Percentiles rank a stretch among this genome's conserved stretches.
phyloP scores from a whole-genome alignment of 352 stramenopile genomes.

The Hyaloperonospora arabidopsidis region DNA sequence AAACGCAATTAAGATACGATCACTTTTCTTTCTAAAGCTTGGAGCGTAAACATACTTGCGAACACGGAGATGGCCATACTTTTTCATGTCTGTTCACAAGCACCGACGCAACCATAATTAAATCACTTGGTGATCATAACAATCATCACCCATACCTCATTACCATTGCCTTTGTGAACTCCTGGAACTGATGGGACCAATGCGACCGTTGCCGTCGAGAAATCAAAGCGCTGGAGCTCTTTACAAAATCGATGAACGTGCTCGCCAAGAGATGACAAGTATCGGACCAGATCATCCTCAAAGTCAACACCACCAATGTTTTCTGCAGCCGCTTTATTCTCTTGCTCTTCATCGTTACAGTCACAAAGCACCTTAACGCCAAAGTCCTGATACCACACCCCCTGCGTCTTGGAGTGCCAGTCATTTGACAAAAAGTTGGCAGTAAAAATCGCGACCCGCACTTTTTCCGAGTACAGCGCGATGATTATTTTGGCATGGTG shows the following conservation, averaged over 20 bases:
- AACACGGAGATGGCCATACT: constrained; percentile 72
- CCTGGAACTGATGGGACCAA: constrained; percentile 66
- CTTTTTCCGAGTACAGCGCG: constrained; percentile 48
- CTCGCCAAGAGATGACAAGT: constrained; percentile 45
- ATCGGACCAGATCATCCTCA: constrained; percentile 52
- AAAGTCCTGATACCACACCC: constrained; percentile 81
- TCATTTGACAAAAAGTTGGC: constrained; percentile 78
- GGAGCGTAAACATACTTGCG: constrained; percentile 33
- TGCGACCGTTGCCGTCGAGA: constrained; percentile 43
- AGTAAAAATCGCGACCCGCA: constrained; percentile 79
- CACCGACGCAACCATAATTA: constrained; percentile 1
- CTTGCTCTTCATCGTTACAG: constrained; percentile 22
- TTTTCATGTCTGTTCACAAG: constrained; percentile 57
- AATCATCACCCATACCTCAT: neutral
- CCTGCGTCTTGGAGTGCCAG: constrained; percentile 81
- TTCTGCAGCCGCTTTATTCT: neutral
- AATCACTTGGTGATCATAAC: neutral
- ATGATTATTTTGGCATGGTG: constrained; percentile 87
- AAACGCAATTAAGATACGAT: constrained; percentile 4
- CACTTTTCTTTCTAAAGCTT: neutral
- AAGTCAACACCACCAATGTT: constrained; percentile 30
- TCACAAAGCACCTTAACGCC: constrained; percentile 42
- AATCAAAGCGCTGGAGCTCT: constrained; percentile 56
- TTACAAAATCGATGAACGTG: constrained; percentile 40
- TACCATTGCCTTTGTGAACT: constrained; percentile 60